These are phyloP conservation scores for Zygosaccharomyces pseudorouxii DNA, from an alignment of 805 yeast genomes.

Conservation along the genomic window DNA sequence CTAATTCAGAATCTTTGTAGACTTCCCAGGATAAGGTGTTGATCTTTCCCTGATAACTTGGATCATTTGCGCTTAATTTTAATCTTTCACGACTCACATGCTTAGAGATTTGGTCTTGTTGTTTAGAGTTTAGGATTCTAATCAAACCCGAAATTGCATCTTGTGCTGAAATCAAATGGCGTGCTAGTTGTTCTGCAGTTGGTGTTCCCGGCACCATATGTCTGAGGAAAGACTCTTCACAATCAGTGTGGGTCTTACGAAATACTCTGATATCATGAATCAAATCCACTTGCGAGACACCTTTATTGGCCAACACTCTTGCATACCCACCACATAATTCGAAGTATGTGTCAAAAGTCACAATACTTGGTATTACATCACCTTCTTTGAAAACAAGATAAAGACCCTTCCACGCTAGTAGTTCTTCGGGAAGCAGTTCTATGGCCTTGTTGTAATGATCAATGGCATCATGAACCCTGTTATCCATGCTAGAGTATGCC, in stretches of 20 bases:
- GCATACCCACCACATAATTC: conserved; percentile 43
- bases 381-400: conserved; percentile 39
- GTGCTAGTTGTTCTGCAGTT: conserved; percentile 50
- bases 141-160: conserved; percentile 44
- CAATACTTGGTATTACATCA: conserved; percentile 35
- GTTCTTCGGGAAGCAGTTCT: conserved; percentile 44
- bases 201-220: conserved; percentile 52
- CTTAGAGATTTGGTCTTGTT: conserved; percentile 40
- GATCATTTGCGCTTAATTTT: conserved; percentile 42
- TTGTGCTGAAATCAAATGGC: conserved; percentile 43
- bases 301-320: conserved; percentile 39
- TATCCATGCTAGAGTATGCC: conserved; percentile 46
- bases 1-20: conserved; percentile 48
- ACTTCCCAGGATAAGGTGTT: conserved; percentile 43
- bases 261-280: conserved; percentile 45
- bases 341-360: conserved; percentile 41
- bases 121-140: conserved; percentile 38
- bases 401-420: conserved; percentile 81
- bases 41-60: conserved; percentile 38
- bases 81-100: conserved; percentile 45
- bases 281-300: conserved; percentile 46
- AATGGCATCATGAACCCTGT: conserved; percentile 26
- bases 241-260: conserved; percentile 36
- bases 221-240: conserved; percentile 46
- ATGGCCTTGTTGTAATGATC: conserved; percentile 47